These are phyloP conservation scores for Lachnellula arida DNA, from an alignment of 2,329 filamentous ascomycete genomes.

Conservation along the genomic window DNA sequence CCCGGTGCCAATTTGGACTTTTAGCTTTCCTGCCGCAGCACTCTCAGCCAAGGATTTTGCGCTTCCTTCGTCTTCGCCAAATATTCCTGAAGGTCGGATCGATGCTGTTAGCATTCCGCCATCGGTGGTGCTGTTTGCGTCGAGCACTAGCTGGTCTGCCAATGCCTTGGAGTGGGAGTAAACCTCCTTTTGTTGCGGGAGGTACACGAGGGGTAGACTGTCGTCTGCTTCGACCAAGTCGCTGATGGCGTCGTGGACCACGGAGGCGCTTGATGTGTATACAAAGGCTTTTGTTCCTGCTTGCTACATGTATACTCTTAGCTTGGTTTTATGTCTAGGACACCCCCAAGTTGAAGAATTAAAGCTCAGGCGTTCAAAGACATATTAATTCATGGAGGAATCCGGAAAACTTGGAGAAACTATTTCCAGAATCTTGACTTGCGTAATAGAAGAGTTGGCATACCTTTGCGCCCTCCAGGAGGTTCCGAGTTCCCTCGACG, in stretches of 20 bases:
- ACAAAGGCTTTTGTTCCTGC: conserved; percentile 47
- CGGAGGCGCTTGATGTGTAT: conserved; percentile 47
- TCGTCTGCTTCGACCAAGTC: conserved; percentile 45
- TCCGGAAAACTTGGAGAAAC: neutral
- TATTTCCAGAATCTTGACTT: neutral
- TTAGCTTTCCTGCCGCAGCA: conserved; percentile 43
- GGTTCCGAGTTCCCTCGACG: conserved; percentile 44
- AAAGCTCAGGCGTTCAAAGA: neutral
- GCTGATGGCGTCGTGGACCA: conserved; percentile 40
- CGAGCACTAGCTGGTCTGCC: conserved; percentile 15
- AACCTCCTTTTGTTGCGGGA: conserved; percentile 12
- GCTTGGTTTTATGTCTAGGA: neutral
- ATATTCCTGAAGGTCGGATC: conserved; percentile 46
- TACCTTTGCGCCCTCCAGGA: conserved; percentile 43
- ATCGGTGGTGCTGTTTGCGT: conserved; percentile 5
- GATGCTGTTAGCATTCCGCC: conserved; percentile 43
- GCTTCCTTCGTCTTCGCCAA: conserved; percentile 39
- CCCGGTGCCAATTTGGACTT: conserved; percentile 46
- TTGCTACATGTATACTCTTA: conserved; percentile 29
- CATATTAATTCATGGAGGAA: neutral
- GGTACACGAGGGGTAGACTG: conserved; percentile 17
- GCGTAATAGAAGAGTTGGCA: conserved; percentile 44
- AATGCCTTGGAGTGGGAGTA: conserved; percentile 20
- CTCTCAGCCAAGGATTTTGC: conserved; percentile 35
- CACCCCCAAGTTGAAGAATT: neutral